Base-by-base conservation (phyloP, 2,329 filamentous ascomycete genomes). In the Pseudopyricularia cyperi region DNA sequence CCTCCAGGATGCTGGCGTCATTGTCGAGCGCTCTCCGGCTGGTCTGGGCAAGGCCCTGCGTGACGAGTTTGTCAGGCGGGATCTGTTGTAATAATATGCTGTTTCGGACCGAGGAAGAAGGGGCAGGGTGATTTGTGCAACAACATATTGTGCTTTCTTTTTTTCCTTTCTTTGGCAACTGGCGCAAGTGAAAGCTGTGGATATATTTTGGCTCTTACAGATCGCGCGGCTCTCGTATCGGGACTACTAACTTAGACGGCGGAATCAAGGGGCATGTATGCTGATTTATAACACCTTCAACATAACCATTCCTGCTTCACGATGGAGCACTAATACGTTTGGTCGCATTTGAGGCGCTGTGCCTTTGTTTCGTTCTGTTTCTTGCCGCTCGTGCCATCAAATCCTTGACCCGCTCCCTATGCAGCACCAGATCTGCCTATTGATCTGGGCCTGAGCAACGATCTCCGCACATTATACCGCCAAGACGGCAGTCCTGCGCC, bases 11-110 rank as follows among this genome's bases (percentile, higher is more conserved):
- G 93, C 93, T 57, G 93, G 93, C 68, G 93, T 97, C 63, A 81
- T 96, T 63, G 93, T 98, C 60, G 91, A 97, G 83, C 85, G 89
- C 71, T 95, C 88, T 64, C 91, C 93, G 58, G 93, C 93, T 60
- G 72, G 82, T 61, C 80, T 98, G 62, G 93, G 93, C 68, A 96
- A 95, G 81, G 85, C 89, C 55, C 77, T 98, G 64, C 88, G 94
- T 67, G 85, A 87, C 58, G 88, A 97, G 76, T 98, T 98, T 68
- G 89, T 97, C 68, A 89, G 89, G 78, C 82, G 88, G 59, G 93
- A 98, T 73, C 76, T 98, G 68, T 81, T 98, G 76, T 98, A 87
- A 78, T 44, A 44, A 44, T 44, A 24, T 44, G 15, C 24, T 24
- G n/a, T 42, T 22, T 44, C 22, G 39, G 24, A 24, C 24, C 39